Evolutionary conservation across 768 basidiomycete species (phyloP), one percentile per base, ranked within the genome.

Genomic region (Nidularia sp.): DNA sequence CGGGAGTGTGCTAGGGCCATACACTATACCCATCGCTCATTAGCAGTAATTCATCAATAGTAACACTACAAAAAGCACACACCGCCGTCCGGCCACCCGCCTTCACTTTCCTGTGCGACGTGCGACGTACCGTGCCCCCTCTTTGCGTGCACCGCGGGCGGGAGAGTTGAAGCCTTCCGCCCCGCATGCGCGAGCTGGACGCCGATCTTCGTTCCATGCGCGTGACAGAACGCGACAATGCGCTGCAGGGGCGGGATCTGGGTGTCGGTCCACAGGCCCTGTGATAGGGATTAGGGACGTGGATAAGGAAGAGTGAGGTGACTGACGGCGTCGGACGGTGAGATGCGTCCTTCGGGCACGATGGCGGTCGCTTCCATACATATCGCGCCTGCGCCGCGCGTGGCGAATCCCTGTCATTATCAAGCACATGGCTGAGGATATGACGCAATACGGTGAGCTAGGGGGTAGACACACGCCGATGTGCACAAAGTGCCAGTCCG

Each of bases 401-500:
- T 77, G 7, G 88, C 88, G 57, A 84, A 80, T 1, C 77, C 78
- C 80, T 83, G 25, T 29, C 25, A 29, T 29, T 18, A 1, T 29
- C 25, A 29, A 29, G 25, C 25, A 51, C 22, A 29, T n/a, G 50
- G 32, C 12, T 22, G 22, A 34, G 10, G 6, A 36, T 9, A 13
- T 42, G 32, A 47, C 10, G 43, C 33, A 10, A 15, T 22, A 22
- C 34, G 34, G 2, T 47, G 31, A 13, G 13, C 15, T 13, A 25
- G 18, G 44, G 1, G 22, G 36, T 51, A 56, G 56, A 81, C 81
- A 3, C 55, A 82, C 80, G 1, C 87, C 88, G 34, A 89, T 74
- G 62, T 93, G 88, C 13, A 90, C 87, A 3, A 92, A 66, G 64
- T 93, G 92, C 84, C 86, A 92, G 55, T 91, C 86, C 1, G 90